A percentile compares a stretch with the other conserved stretches of the same genome.
Evolutionary conservation across 2,329 filamentous ascomycete species (phyloP).

Genomic region (Alternaria arbusti): DNA sequence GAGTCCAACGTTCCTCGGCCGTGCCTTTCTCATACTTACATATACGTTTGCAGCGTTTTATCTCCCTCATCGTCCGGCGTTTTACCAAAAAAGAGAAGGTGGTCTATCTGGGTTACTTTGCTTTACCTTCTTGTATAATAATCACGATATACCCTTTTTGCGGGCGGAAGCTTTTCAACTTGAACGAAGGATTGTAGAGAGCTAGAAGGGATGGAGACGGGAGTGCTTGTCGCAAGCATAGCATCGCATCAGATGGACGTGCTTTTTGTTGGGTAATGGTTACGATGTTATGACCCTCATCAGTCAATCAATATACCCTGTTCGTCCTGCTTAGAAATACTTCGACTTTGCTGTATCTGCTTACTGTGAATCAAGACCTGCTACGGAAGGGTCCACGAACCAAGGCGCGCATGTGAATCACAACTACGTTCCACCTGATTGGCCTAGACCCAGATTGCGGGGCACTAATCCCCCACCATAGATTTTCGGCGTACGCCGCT

Average conservation of each 20-base stretch:
- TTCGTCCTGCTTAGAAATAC: neutral
- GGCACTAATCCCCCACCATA: constrained; percentile 8
- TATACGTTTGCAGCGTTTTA: constrained; percentile 11
- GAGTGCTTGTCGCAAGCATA: neutral
- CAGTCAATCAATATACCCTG: constrained; percentile 7
- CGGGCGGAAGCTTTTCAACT: constrained; percentile 4
- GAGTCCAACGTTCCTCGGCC: neutral
- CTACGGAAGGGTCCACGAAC: neutral
- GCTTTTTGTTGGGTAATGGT: constrained; percentile 17
- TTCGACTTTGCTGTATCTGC: neutral
- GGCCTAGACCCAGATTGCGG: neutral
- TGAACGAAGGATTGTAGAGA: constrained; percentile 2
- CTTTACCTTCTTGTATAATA: constrained; percentile 24
- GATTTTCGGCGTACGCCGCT: constrained; percentile 16
- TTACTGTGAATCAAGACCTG: neutral
- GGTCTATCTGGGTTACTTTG: neutral
- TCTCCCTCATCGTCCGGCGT: neutral
- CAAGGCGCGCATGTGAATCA: neutral
- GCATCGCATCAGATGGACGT: neutral
- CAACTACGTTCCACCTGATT: neutral
- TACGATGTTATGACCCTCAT: constrained; percentile 23
- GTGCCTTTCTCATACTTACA: neutral
- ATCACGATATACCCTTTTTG: constrained; percentile 30
- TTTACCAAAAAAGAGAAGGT: constrained; percentile 5
- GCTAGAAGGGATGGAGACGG: neutral